phyloP scores from a whole-genome alignment of 1,284 basidiomycete genomes.

The Cerrena zonata region DNA sequence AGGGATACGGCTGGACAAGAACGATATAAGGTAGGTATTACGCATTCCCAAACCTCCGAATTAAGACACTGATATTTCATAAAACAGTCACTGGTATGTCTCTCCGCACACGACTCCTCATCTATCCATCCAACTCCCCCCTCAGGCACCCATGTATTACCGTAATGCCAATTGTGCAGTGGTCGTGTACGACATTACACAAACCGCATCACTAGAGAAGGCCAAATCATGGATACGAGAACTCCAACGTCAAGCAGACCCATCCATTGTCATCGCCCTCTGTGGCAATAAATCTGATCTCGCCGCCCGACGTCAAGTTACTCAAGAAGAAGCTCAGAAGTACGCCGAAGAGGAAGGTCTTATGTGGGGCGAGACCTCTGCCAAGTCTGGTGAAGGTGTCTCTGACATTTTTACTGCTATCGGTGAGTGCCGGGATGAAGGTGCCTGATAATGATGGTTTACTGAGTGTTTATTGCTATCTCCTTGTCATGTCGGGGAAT shows the following conservation, averaged over 20 bases:
- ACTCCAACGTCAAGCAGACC: slow-evolving; percentile 94
- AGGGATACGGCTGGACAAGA: slow-evolving; percentile 93
- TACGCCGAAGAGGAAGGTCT: slow-evolving; percentile 93
- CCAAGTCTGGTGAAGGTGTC: slow-evolving; percentile 89
- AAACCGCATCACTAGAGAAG: slow-evolving; percentile 85
- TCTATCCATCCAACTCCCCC: too few relatives aligned
- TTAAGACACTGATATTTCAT: not conserved
- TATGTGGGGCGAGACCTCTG: slow-evolving; percentile 94
- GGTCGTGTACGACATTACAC: slow-evolving; percentile 85
- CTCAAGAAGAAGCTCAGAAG: slow-evolving; percentile 82
- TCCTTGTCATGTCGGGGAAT: slow-evolving; percentile 4
- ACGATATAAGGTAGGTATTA: slow-evolving; percentile 80
- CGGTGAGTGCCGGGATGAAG: slow-evolving; percentile 42
- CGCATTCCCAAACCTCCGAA: slow-evolving; percentile 2
- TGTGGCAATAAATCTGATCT: slow-evolving; percentile 95
- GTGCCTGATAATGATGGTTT: slow-evolving; percentile 1
- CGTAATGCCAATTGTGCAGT: slow-evolving; percentile 85
- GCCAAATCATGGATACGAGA: slow-evolving; percentile 95
- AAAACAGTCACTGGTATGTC: slow-evolving; percentile 24
- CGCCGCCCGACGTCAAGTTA: slow-evolving; percentile 73
- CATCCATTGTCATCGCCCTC: slow-evolving; percentile 90
- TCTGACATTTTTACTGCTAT: slow-evolving; percentile 84
- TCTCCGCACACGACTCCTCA: not conserved
- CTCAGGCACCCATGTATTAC: slow-evolving; percentile 87
- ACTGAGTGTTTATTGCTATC: slow-evolving; percentile 8